Evolutionary conservation across 305 asterid species (phyloP), one percentile per base, ranked within the genome.

Genomic region (Solanum aculeatissimum): DNA sequence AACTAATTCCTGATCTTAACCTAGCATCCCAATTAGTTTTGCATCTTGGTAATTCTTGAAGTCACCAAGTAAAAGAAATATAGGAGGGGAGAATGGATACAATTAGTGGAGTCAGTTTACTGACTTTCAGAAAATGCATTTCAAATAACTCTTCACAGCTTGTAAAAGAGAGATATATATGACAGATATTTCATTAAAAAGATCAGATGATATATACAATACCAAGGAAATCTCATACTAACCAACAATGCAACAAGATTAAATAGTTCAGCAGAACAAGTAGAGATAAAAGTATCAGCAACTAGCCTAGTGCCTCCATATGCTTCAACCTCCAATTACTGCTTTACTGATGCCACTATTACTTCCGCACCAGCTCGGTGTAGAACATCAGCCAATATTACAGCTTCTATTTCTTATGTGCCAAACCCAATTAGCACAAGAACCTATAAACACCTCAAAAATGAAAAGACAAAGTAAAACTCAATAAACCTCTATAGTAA

Each of bases 401-500:
- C 98, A 43, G 94, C 98, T 87, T 94, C 98, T 97, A 94, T 96
- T 90, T 96, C 99, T 78, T 96, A 98, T 9, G 98, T 91, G 57
- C 99, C 98, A 69, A 91, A 90, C 9, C 98, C 99, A 91, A 94
- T 89, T 66, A 98, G 98, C 84, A 96, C 94, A 91, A 96, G 84
- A 79, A 96, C 96, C 99, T 96, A 80, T 53, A 49, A 42, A 7
- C 49, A 35, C 75, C 35, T 74, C 66, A 54, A 53, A 82, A 60
- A 16, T 42, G 51, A 77, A 80, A 29, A n/a, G 51, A 43, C 5
- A 16, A 68, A 51, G 72, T 21, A 62, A 53, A n/a, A 42, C 32
- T 29, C 54, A 32, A 18, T 69, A 47, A 25, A 49, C 27, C 49
- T 49, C 35, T 47, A 25, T 29, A 58, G 14, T n/a, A 58, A 58